phyloP scores from a whole-genome alignment of 2,329 filamentous ascomycete genomes.

The Paecilomyces variotii region DNA sequence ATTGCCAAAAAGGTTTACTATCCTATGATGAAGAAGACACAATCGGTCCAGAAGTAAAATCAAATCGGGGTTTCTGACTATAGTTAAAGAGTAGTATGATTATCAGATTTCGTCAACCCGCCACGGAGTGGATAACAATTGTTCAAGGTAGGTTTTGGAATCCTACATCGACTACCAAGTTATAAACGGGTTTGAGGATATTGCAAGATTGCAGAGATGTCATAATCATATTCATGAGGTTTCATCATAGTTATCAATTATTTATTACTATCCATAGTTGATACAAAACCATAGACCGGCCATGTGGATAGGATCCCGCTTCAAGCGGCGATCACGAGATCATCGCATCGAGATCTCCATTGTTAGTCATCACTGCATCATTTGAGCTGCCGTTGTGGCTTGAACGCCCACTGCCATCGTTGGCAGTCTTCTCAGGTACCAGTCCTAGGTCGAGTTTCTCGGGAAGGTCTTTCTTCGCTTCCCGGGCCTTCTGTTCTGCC shows the following conservation, averaged over 20 bases:
- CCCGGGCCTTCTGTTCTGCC: constrained; percentile 58
- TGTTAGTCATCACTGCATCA: constrained; percentile 36
- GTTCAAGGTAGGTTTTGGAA: neutral
- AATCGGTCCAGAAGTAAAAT: neutral
- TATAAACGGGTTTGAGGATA: neutral
- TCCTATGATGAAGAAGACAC: neutral
- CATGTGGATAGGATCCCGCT: neutral
- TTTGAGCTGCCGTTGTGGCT: constrained; percentile 23
- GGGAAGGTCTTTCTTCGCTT: constrained; percentile 39
- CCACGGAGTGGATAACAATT: no score
- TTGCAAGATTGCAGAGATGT: neutral
- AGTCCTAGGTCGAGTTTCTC: constrained; percentile 39
- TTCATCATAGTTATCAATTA: neutral
- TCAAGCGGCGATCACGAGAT: constrained; percentile 20
- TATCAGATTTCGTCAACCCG: no score
- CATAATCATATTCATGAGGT: neutral
- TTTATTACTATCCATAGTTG: neutral
- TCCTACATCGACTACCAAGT: neutral
- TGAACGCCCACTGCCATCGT: constrained; percentile 9
- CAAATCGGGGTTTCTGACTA: no score
- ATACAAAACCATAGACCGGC: neutral
- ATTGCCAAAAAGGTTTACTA: neutral
- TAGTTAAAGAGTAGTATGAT: no score
- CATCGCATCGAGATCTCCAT: constrained; percentile 34
- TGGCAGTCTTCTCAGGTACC: constrained; percentile 24